phyloP scores from a whole-genome alignment of 768 basidiomycete genomes.

The Calocera cornea region DNA sequence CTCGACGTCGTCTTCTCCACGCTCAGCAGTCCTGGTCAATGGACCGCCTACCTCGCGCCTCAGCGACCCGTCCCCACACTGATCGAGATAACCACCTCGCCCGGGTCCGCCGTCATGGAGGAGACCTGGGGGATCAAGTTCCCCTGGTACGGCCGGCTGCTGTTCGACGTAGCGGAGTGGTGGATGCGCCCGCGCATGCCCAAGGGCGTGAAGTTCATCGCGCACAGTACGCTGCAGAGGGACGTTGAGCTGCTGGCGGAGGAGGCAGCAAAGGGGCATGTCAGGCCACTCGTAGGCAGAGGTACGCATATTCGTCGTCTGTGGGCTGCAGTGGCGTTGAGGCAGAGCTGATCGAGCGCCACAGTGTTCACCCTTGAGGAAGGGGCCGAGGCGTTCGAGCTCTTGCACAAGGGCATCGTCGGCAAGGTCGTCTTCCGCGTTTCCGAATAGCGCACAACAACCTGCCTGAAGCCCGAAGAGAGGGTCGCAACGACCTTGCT shows the following conservation, averaged over 20 bases:
- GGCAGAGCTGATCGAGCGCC: neutral
- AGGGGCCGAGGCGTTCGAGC: neutral
- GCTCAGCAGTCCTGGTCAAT: neutral
- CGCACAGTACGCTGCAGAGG: neutral
- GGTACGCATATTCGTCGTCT: neutral
- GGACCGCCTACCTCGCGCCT: neutral
- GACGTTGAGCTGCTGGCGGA: neutral
- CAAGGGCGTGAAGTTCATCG: neutral
- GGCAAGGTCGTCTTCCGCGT: conserved; percentile 1
- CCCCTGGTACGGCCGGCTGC: neutral
- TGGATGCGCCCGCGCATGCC: neutral
- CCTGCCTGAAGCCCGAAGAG: no score
- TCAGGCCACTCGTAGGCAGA: neutral
- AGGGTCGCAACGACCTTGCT: no score
- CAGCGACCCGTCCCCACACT: neutral
- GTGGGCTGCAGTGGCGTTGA: neutral
- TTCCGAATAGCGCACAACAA: neutral
- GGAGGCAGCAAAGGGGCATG: neutral
- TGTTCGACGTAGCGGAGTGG: neutral
- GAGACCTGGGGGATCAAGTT: neutral
- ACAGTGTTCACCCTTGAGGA: neutral
- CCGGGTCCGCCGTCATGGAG: neutral
- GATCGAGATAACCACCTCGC: neutral
- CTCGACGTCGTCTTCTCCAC: neutral
- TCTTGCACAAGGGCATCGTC: neutral